Base-by-base conservation (phyloP, 1,284 basidiomycete species). In the Apiotrichum montevideense region DNA sequence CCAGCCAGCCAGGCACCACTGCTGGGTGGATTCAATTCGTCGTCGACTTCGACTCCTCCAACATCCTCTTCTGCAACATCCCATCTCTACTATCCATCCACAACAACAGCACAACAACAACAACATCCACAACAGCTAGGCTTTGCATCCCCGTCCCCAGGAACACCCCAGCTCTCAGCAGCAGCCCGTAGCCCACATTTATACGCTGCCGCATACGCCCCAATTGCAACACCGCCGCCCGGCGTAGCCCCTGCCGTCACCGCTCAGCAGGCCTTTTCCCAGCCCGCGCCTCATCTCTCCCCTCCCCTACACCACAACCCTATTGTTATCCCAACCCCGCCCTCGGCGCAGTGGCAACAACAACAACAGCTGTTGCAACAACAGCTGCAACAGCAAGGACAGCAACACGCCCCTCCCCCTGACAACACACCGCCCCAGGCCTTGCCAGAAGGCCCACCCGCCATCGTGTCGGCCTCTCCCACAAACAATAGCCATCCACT, bases 361-460 rank as follows among this genome's bases (percentile, higher is more conserved):
- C 40, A 41, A 41, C 50, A 46, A 29, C 53, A 43, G 14, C 57
- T 52, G 42, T 35, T 39, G 46, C 50, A 46, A 29, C 39, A 33
- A n/a, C 34, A 14, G 5, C 42, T 15, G 9, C 48, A 39, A 7
- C 48, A 33, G 8, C 48, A 55, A 11, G 46, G 35, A 29, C 53
- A 44, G 10, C 46, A 46, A n/a, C 55, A 37, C 41, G 51, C 10
- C 49, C 47, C 13, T 57, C 44, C 35, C 13, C 51, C 1, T 34
- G 37, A 10, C 43, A 33, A 37, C 41, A 11, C 42, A 3, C 35
- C 15, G 39, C 37, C 46, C 11, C 50, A 45, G 10, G 44, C 49
- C 48, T 33, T 15, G 35, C 39, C 11, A 29, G 54, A 37, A 33
- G 42, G 10, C 45, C 39, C 33, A 8, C 46, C 29, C 44, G 35